Evolutionary conservation across 73 alveolate species (phyloP).

Genomic region (Symbiodinium pilosum): DNA sequence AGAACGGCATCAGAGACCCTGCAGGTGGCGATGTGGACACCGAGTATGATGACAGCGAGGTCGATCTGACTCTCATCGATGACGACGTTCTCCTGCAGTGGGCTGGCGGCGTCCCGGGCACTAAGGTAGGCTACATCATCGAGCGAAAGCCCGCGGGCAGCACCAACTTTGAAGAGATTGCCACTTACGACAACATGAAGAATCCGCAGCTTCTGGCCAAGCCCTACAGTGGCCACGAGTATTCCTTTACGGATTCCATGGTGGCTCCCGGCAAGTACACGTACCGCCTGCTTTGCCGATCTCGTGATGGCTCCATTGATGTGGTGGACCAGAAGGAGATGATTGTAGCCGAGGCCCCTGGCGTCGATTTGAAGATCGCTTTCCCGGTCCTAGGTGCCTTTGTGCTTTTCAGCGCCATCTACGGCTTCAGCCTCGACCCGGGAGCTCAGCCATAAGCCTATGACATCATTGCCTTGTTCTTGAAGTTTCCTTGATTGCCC

Average conservation of each 20-base stretch:
- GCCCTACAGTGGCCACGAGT: conserved; percentile 91
- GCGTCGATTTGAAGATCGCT: conserved; percentile 15
- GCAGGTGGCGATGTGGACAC: conserved; percentile 63
- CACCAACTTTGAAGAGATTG: conserved; percentile 77
- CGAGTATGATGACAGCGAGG: conserved; percentile 77
- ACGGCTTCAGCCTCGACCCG: conserved; percentile 76
- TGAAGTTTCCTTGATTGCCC: too few relatives aligned
- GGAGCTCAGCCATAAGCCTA: conserved; percentile 54
- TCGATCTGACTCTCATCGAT: conserved; percentile 23
- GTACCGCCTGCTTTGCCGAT: conserved; percentile 74
- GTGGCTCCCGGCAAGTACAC: conserved; percentile 77
- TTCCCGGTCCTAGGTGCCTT: neutral
- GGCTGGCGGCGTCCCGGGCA: conserved; percentile 94
- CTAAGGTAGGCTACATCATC: conserved; percentile 91
- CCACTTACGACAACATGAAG: conserved; percentile 93
- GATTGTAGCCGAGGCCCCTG: neutral
- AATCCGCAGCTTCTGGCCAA: conserved; percentile 89
- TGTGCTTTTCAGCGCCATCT: conserved; percentile 39
- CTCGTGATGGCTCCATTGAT: conserved; percentile 77
- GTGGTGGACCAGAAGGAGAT: conserved; percentile 78
- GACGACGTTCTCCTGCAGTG: conserved; percentile 50
- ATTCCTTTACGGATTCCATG: conserved; percentile 84
- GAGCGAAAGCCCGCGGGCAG: conserved; percentile 87
- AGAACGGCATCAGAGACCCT: conserved; percentile 88
- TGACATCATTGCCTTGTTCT: neutral